A percentile compares a stretch with the other conserved stretches of the same genome.
Conservation (phyloP, 2,329 filamentous ascomycete species). For the Onygenales sp. region DNA sequence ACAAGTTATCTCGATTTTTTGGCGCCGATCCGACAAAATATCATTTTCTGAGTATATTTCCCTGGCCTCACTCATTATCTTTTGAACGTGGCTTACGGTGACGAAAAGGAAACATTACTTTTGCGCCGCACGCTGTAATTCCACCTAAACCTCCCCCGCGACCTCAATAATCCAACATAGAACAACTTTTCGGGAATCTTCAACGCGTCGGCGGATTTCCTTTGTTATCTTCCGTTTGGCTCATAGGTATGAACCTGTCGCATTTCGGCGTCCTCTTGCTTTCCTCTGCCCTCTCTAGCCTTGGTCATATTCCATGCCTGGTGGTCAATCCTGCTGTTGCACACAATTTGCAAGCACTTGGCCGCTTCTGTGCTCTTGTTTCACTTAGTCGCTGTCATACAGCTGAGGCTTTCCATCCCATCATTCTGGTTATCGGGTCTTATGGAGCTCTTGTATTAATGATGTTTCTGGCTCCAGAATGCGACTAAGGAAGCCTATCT, state of each 20-base stretch:
- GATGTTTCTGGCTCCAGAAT: background rate
- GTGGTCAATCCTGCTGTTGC: background rate
- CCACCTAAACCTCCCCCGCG: background rate
- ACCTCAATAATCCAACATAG: too few relatives aligned
- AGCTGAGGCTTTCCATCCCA: background rate
- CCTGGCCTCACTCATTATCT: background rate
- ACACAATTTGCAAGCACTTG: background rate
- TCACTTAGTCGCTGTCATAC: background rate
- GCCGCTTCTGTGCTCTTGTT: background rate
- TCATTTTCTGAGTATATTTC: background rate
- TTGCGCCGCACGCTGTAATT: background rate
- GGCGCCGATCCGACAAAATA: background rate
- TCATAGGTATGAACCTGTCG: background rate
- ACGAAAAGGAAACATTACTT: background rate
- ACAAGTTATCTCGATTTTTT: background rate
- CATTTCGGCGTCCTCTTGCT: background rate
- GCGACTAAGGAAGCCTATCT: background rate
- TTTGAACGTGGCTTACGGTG: background rate
- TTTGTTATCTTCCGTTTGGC: background rate
- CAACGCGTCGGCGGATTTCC: background rate
- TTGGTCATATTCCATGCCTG: background rate
- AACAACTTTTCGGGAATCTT: too few relatives aligned
- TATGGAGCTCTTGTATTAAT: constrained; percentile 16
- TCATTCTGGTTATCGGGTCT: background rate
- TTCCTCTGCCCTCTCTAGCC: background rate